These are phyloP conservation scores for Globisporangium orthogonon DNA, from an alignment of 352 stramenopile species.

Conservation along the genomic window DNA sequence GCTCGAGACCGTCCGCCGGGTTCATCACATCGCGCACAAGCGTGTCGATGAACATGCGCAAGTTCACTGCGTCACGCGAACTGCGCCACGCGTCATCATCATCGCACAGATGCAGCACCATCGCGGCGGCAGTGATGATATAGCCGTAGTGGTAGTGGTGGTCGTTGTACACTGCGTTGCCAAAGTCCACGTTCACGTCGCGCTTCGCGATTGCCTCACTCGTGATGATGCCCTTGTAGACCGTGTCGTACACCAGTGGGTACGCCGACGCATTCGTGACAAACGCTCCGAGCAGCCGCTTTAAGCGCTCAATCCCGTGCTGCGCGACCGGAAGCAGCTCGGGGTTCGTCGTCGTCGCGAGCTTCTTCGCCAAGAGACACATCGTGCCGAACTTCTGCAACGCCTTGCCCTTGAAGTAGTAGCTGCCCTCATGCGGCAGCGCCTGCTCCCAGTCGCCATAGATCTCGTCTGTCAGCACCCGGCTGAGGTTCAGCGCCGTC, in stretches of 20 bases:
- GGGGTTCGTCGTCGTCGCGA: constrained; percentile 50
- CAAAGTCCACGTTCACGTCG: constrained; percentile 70
- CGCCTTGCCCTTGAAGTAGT: constrained; percentile 83
- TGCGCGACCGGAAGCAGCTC: constrained; percentile 38
- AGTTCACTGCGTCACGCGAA: constrained; percentile 26
- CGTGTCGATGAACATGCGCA: constrained; percentile 36
- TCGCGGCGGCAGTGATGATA: constrained; percentile 42
- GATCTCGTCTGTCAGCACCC: constrained; percentile 55
- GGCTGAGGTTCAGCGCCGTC: constrained; percentile 26
- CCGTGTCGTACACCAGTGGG: constrained; percentile 59
- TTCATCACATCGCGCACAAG: constrained; percentile 49
- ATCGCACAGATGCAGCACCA: constrained; percentile 34
- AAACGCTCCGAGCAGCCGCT: constrained; percentile 38
- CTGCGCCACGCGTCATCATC: constrained; percentile 27
- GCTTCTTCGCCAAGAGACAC: constrained; percentile 58
- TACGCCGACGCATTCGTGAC: constrained; percentile 35
- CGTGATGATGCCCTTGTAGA: constrained; percentile 62
- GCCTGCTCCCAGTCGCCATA: constrained; percentile 47
- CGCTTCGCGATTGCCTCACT: constrained; percentile 45
- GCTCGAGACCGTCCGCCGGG: constrained; percentile 20
- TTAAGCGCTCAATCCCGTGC: constrained; percentile 38
- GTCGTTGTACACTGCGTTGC: constrained; percentile 69
- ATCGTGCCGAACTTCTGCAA: constrained; percentile 77
- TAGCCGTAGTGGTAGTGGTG: constrained; percentile 79
- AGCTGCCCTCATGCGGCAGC: constrained; percentile 57